Evolutionary conservation across 306 rosid genomes (phyloP), one percentile per base, ranked within the genome.

Genomic region (Comarum palustre): DNA sequence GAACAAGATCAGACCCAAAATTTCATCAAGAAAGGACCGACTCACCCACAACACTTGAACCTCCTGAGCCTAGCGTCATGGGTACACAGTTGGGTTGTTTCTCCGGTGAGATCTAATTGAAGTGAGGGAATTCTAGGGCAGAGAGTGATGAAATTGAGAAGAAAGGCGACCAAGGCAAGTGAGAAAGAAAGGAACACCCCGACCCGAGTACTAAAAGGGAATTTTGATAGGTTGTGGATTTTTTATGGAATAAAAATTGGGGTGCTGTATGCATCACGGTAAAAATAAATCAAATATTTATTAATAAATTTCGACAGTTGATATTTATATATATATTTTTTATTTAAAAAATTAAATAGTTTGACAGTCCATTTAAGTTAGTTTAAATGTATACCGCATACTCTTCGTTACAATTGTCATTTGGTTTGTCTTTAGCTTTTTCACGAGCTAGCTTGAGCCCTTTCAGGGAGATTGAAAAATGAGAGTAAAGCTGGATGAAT

Each of bases 61-160:
- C 97, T 71, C 87, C 97, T 36, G 96, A 89, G 83, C 98, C 98
- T 57, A 94, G 97, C 94, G 98, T 94, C 98, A 94, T 94, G 81
- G 98, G 81, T 82, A 75, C 64, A 24, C 72, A 65, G 73, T 10
- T 36, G 67, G 42, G 68, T 31, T 31, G 46, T 57, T 76, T 47
- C 75, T 52, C 73, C 46, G 55, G 67, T 17, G 71, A 83, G 97
- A 91, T 91, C 97, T 86, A 93, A 91, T 80, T 72, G 70, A 79
- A 77, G 82, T 64, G 65, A 19, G 77, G 42, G 78, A 69, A 65
- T 76, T 54, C 31, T 41, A 1, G 25, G 68, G 61, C 52, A 32
- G 79, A 66, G 51, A 42, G 51, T 22, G 79, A 57, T 29, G 38
- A 58, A 42, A 58, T 42, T 39, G 72, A 74, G 80, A 73, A 75